These are phyloP conservation scores for Mycena haematopus DNA, from an alignment of 768 basidiomycete species.

Conservation along the genomic window DNA sequence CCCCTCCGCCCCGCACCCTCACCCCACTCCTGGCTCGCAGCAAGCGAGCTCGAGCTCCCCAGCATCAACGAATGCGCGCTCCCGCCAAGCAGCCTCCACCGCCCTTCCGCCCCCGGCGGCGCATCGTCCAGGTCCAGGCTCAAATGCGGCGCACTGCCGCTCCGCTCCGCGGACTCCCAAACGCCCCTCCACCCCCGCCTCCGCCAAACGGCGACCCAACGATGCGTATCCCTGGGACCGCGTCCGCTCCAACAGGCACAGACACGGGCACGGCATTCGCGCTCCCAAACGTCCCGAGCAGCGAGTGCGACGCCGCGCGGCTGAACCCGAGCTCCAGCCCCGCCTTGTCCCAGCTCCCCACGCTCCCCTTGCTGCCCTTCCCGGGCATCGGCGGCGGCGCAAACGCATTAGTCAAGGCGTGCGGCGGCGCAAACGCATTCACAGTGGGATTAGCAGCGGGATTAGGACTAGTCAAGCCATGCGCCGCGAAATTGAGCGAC, in stretches of 20 bases:
- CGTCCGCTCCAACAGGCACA: too few species aligned
- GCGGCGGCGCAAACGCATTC: background rate
- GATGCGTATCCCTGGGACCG: too few species aligned
- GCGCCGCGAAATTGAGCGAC: too few species aligned
- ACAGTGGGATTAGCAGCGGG: background rate
- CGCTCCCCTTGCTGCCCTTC: conserved; percentile 6
- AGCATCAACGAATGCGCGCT: conserved; percentile 8
- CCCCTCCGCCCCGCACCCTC: conserved; percentile 13
- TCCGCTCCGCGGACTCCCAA: too few species aligned
- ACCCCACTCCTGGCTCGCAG: conserved; percentile 1
- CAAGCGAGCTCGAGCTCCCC: background rate
- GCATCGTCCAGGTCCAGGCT: conserved; percentile 25
- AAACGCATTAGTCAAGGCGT: too few species aligned
- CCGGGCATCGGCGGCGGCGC: background rate
- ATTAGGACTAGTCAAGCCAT: too few species aligned
- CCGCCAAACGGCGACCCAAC: too few species aligned
- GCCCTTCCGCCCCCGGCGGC: conserved; percentile 28
- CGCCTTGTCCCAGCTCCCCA: conserved; percentile 26
- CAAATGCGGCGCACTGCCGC: too few species aligned
- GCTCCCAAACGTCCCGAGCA: conserved; percentile 25
- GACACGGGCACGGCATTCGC: background rate
- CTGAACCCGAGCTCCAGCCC: conserved; percentile 29
- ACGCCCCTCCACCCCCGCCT: too few species aligned
- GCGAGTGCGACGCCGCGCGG: conserved; percentile 22
- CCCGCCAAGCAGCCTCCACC: conserved; percentile 24